Base-by-base conservation (phyloP, 2,329 filamentous ascomycete genomes). In the Penicillium digitatum region DNA sequence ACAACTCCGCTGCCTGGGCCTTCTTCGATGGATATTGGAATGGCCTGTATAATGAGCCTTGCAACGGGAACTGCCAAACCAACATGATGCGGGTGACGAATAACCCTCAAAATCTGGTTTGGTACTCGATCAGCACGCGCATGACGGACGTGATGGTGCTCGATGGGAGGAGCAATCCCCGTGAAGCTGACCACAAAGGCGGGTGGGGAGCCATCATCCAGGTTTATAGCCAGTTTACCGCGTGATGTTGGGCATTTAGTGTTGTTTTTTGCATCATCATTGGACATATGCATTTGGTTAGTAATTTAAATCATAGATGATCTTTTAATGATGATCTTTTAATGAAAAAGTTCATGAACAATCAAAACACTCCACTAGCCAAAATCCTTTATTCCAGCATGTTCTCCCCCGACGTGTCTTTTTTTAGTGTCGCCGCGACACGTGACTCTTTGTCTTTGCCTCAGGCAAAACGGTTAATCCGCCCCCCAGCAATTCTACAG, bases 1-100 rank as follows among this genome's bases (percentile, higher is more conserved):
- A 72, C 45, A 70, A 67, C 20, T 68, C 69, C 0, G 70, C 69
- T 3, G 68, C 67, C 3, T 72, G 70, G 70, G 64, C 69, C 1
- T 72, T 72, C 52, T 72, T 72, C 46, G 62, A 72, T 16, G 64
- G 65, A 9, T 58, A 47, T 6, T 67, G 65, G 65, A 63, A 66
- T 27, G 65, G 63, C 3, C 40, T 58, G 8, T 69, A 71, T n/a
- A 63, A 65, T n/a, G 61, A 67, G 29, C 62, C 66, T 0, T 71
- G 69, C 42, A 57, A 61, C 9, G 68, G 67, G 3, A 64, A 63
- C 3, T 71, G 68, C 37, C 67, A 70, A 55, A 59, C 57, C 3
- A 70, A 72, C 32, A 69, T 68, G 67, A 69, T 70, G 66, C 64
- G 68, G 10, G 69, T 72, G 12, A 55, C 62, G 0, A 63, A 63